Percentiles rank a stretch among this genome's conserved stretches.
phyloP scores from a whole-genome alignment of 371 early-diverging fungal species.

The Entomophthora muscae region DNA sequence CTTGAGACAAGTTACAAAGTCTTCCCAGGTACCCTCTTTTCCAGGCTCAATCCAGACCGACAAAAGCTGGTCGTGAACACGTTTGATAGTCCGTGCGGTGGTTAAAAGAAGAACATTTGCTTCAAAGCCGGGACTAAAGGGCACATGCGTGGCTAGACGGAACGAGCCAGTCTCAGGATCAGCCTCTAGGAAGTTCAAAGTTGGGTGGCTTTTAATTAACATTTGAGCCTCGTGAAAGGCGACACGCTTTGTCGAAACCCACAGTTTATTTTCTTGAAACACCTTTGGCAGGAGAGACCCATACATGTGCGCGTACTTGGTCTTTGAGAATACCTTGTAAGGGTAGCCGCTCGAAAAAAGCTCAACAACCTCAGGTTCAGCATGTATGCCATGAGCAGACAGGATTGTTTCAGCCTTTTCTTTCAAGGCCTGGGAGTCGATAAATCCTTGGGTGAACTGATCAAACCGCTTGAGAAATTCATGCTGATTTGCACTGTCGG shows the following conservation, averaged over 20 bases:
- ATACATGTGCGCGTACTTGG: no score
- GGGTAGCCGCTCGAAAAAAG: no score
- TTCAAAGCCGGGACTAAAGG: neutral
- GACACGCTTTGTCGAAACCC: neutral
- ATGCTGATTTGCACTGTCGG: no score
- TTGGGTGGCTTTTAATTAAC: neutral
- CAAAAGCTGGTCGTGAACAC: neutral
- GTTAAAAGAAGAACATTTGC: neutral
- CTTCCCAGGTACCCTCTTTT: neutral
- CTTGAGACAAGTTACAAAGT: neutral
- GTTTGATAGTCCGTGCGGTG: neutral
- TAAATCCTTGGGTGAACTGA: no score
- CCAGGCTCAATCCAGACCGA: neutral
- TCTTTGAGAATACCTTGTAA: no score
- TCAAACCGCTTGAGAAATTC: no score
- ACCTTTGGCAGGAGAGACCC: no score
- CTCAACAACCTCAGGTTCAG: no score
- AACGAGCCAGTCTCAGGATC: neutral
- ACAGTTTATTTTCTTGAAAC: neutral
- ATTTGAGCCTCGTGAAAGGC: neutral
- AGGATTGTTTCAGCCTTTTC: no score
- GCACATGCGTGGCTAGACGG: neutral
- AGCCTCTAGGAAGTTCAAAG: neutral
- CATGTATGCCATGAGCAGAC: no score
- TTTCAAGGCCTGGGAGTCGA: no score